These are phyloP conservation scores for Fusarium proliferatum DNA, from an alignment of 2,329 filamentous ascomycete genomes.

Conservation along the genomic window DNA sequence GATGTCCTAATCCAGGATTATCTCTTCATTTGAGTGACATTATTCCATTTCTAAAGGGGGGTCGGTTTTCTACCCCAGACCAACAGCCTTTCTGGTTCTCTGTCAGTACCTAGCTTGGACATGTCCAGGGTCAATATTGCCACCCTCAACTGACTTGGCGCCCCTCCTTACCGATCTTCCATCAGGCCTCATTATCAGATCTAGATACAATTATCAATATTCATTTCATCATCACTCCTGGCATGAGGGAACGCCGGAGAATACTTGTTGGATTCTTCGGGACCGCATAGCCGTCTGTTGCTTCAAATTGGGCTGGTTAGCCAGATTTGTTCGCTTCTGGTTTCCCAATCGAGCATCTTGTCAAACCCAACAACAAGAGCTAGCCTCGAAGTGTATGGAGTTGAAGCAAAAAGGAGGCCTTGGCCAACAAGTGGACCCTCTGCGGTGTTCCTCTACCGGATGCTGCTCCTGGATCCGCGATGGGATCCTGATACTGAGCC, in stretches of 20 bases:
- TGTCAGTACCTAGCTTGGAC: not conserved
- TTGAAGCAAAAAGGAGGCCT: slow-evolving; percentile 20
- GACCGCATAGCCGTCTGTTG: slow-evolving; percentile 18
- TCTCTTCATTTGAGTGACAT: not conserved
- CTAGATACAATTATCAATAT: not conserved
- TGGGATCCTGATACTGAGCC: slow-evolving; percentile 11
- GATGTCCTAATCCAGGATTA: not conserved
- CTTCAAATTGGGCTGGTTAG: slow-evolving; percentile 39
- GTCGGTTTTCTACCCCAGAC: no score
- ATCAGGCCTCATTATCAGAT: not conserved
- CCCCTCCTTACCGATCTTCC: not conserved
- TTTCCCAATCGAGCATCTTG: slow-evolving; percentile 51
- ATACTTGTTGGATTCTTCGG: slow-evolving; percentile 1
- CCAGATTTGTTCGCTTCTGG: slow-evolving; percentile 55
- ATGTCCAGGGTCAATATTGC: not conserved
- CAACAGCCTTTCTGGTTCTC: not conserved
- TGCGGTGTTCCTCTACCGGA: slow-evolving; percentile 36
- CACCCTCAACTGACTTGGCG: not conserved
- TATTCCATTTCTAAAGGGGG: not conserved
- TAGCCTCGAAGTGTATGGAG: slow-evolving; percentile 16
- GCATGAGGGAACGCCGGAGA: not conserved
- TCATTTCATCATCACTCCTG: not conserved
- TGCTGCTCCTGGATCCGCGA: slow-evolving; percentile 32
- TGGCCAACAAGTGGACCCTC: slow-evolving; percentile 17
- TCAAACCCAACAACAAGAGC: slow-evolving; percentile 32